Percentiles rank a stretch among this genome's conserved stretches.
phyloP scores from a whole-genome alignment of 192 early-diverging fungal species.

The Coemansia sp. region DNA sequence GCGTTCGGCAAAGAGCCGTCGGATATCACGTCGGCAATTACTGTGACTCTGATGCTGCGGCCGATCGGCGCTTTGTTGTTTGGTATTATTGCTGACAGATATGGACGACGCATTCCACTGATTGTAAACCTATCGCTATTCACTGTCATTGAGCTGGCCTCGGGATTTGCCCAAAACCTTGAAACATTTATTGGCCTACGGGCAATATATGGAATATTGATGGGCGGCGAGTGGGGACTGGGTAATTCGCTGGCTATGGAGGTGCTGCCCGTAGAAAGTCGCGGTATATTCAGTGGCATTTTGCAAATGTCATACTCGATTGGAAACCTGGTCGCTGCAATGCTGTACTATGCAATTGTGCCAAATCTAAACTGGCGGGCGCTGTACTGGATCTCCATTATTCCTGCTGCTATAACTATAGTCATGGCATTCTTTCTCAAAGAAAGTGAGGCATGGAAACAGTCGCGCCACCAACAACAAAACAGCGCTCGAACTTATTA shows the following conservation, averaged over 20 bases:
- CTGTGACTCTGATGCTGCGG: constrained; percentile 66
- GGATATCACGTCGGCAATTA: constrained; percentile 63
- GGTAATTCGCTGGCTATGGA: constrained; percentile 73
- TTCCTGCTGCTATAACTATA: constrained; percentile 60
- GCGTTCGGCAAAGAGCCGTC: constrained; percentile 59
- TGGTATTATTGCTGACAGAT: constrained; percentile 66
- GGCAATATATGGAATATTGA: constrained; percentile 60
- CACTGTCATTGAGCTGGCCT: constrained; percentile 61
- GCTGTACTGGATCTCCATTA: constrained; percentile 67
- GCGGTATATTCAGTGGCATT: constrained; percentile 75
- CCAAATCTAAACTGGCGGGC: constrained; percentile 64
- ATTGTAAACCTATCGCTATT: constrained; percentile 66
- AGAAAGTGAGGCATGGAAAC: constrained; percentile 60
- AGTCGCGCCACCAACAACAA: constrained; percentile 26
- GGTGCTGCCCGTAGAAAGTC: constrained; percentile 61
- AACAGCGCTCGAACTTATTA: constrained; percentile 34
- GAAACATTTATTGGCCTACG: constrained; percentile 62
- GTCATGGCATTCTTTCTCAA: constrained; percentile 63
- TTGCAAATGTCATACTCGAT: constrained; percentile 71
- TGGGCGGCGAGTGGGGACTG: constrained; percentile 77
- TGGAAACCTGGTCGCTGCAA: constrained; percentile 65
- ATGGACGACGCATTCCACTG: constrained; percentile 67
- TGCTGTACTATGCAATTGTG: constrained; percentile 60
- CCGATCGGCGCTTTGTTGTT: constrained; percentile 73
- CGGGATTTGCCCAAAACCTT: constrained; percentile 65